Conservation (phyloP, 805 yeast genomes). For the Wickerhamiella musiphila region DNA sequence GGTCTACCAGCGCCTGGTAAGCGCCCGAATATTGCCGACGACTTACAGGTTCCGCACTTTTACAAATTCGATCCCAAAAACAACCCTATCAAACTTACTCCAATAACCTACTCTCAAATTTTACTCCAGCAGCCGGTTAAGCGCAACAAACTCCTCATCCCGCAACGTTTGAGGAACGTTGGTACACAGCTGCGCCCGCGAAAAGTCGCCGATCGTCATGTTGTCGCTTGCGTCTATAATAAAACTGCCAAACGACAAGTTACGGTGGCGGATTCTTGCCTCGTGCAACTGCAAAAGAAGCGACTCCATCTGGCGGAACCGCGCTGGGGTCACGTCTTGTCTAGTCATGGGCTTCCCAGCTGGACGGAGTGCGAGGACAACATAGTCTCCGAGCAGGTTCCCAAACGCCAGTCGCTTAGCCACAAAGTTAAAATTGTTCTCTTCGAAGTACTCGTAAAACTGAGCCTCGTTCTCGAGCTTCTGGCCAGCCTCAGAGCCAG, state of each 20-base stretch:
- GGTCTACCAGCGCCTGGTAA: too few species aligned
- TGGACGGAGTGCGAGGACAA: slow-evolving; percentile 13
- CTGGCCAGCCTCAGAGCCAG: neutral
- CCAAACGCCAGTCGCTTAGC: slow-evolving; percentile 13
- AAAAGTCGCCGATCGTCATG: slow-evolving; percentile 11
- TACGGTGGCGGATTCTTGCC: slow-evolving; percentile 10
- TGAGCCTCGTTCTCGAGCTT: slow-evolving; percentile 11
- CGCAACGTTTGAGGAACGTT: slow-evolving; percentile 11
- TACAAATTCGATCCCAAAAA: neutral
- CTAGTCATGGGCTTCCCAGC: slow-evolving; percentile 10
- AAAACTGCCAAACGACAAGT: slow-evolving; percentile 10
- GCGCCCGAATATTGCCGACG: too few species aligned
- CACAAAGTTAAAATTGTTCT: slow-evolving; percentile 3
- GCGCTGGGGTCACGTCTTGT: slow-evolving; percentile 7
- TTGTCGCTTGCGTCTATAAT: slow-evolving; percentile 8
- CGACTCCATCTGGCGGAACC: slow-evolving; percentile 6
- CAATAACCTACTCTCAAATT: neutral
- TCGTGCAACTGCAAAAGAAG: slow-evolving; percentile 11
- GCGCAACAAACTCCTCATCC: slow-evolving; percentile 8
- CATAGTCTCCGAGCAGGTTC: slow-evolving; percentile 10
- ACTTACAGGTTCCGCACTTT: too few species aligned
- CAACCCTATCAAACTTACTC: too few species aligned
- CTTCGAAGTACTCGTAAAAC: slow-evolving; percentile 12
- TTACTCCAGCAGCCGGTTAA: slow-evolving; percentile 1
- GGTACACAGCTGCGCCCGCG: slow-evolving; percentile 11